Conservation (phyloP, 2,329 filamentous ascomycete species). For the Aspergillus neotritici region DNA sequence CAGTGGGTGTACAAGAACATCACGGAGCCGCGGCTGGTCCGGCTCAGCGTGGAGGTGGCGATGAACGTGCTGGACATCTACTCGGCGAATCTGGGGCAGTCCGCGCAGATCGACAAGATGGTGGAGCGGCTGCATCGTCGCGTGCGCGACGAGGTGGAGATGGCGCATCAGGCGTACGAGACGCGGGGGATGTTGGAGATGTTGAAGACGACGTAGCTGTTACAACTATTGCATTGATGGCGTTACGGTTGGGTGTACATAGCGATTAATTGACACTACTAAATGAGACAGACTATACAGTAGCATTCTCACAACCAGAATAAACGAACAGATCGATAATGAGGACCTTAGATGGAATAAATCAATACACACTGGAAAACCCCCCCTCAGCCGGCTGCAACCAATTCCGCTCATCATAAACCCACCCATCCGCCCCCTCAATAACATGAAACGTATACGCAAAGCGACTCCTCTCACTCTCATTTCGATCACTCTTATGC, state of each 20-base stretch:
- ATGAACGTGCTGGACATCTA: slow-evolving; percentile 84
- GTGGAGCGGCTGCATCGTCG: slow-evolving; percentile 64
- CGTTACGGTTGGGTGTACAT: no score
- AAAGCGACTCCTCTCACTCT: slow-evolving; percentile 76
- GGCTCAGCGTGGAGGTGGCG: slow-evolving; percentile 74
- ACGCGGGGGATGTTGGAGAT: slow-evolving; percentile 86
- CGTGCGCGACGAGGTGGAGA: slow-evolving; percentile 72
- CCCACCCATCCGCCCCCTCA: slow-evolving; percentile 61
- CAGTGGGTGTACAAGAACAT: slow-evolving; percentile 78
- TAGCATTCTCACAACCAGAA: no score
- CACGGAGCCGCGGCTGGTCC: slow-evolving; percentile 73
- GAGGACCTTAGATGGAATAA: no score
- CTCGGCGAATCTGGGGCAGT: slow-evolving; percentile 69
- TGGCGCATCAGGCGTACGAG: slow-evolving; percentile 73
- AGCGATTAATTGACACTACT: no score
- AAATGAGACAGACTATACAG: no score
- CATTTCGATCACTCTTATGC: slow-evolving; percentile 94
- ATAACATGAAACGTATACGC: slow-evolving; percentile 99
- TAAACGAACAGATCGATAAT: no score
- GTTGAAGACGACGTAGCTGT: slow-evolving; percentile 43
- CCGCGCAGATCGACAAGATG: slow-evolving; percentile 63
- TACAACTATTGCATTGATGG: no score
- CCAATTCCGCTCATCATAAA: slow-evolving; percentile 88
- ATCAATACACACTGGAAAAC: slow-evolving; percentile 61
- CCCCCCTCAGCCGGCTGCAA: slow-evolving; percentile 80